A percentile compares a stretch with the other conserved stretches of the same genome.
Conservation (phyloP, 129 eudicot species). For the Lonicera japonica region DNA sequence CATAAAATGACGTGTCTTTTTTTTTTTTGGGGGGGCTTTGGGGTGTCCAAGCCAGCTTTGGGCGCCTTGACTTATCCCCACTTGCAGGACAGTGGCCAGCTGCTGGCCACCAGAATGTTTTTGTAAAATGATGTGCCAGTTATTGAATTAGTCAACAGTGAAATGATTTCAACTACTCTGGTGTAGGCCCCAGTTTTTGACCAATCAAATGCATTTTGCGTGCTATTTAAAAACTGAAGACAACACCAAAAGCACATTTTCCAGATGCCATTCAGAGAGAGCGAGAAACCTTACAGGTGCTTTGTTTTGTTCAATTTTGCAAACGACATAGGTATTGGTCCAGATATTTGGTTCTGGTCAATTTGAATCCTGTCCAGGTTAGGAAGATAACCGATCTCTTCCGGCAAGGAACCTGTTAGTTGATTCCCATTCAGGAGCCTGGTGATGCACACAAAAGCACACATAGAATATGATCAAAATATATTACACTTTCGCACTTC, state of each 20-base stretch:
- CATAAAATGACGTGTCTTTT: too few species aligned
- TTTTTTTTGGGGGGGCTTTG: too few species aligned
- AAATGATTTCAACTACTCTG: too few species aligned
- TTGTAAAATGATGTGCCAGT: too few species aligned
- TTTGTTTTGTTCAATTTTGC: constrained; percentile 59
- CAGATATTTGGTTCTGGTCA: constrained; percentile 76
- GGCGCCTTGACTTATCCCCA: too few species aligned
- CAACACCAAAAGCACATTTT: neutral
- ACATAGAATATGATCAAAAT: neutral
- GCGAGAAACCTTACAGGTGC: constrained; percentile 55
- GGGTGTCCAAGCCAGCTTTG: too few species aligned
- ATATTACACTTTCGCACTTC: too few species aligned
- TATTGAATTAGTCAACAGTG: neutral
- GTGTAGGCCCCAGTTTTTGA: too few species aligned
- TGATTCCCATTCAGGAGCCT: constrained; percentile 86
- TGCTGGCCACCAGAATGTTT: too few species aligned
- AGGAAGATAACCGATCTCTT: constrained; percentile 67
- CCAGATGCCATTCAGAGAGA: neutral
- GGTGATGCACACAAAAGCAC: constrained; percentile 23
- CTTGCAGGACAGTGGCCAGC: too few species aligned
- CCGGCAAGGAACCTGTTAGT: constrained; percentile 70
- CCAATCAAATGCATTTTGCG: too few species aligned
- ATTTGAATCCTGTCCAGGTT: constrained; percentile 77
- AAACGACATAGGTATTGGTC: constrained; percentile 66
- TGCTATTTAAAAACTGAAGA: neutral